Evolutionary conservation across 2,329 filamentous ascomycete genomes (phyloP).

Genomic region (Trichoderma atroviride): DNA sequence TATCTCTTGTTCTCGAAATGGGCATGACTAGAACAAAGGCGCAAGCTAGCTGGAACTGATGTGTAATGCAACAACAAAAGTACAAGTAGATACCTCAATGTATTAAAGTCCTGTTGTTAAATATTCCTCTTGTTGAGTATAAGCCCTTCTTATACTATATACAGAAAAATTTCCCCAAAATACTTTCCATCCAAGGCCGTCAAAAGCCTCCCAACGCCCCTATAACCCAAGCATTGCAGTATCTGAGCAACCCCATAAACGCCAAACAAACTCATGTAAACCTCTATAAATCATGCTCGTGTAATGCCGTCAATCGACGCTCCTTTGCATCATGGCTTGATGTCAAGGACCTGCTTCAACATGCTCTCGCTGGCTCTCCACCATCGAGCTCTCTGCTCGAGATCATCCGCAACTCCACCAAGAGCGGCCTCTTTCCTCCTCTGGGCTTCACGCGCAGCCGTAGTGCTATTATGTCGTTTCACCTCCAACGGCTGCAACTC

Average conservation of each 20-base stretch:
- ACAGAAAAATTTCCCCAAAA: not conserved
- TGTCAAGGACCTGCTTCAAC: conserved; percentile 64
- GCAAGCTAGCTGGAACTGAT: not conserved
- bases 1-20: not conserved
- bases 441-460: conserved; percentile 71
- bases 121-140: not conserved
- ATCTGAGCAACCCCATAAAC: not conserved
- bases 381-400: conserved; percentile 77
- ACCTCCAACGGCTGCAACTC: conserved; percentile 71
- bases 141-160: not conserved
- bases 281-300: not conserved
- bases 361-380: conserved; percentile 68
- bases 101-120: not conserved
- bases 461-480: conserved; percentile 64
- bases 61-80: too few relatives aligned
- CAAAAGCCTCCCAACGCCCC: not conserved
- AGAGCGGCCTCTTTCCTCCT: conserved; percentile 67
- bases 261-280: not conserved
- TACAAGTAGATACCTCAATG: not conserved
- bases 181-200: not conserved
- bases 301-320: not conserved
- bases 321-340: conserved; percentile 44
- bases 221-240: not conserved
- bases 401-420: conserved; percentile 69
- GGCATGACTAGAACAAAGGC: not conserved